Evolutionary conservation across 306 rosid species (phyloP), one percentile per base, ranked within the genome.

Genomic region (Cercis canadensis): DNA sequence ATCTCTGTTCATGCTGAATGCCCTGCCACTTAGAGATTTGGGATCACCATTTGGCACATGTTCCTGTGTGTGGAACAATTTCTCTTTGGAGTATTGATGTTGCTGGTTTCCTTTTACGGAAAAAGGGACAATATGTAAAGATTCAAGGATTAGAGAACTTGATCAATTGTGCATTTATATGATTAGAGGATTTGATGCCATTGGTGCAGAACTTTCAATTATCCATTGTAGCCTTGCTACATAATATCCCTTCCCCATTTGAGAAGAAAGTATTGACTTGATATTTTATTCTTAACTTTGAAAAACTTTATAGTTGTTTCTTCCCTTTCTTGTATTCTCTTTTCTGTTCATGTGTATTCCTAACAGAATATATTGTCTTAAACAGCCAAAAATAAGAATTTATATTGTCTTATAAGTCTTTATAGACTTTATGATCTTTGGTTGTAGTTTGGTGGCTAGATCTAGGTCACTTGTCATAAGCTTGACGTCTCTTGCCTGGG

Each of bases 141-240:
- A 49, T 15, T 67, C 39, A 60, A 18, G 39, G n/a, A 44, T 21
- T 32, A 10, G 65, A 19, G 1, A 24, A 24, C 29, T 50, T 72
- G 31, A 72, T 19, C 70, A 49, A 51, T 41, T 33, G 19, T 66
- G 55, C 67, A 49, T 78, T 31, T 60, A 32, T 51, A 32, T 51
- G 44, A 16, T 67, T 44, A 66, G 72, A 67, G 19, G 75, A 45
- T 59, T 58, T 59, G 47, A 66, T 72, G 39, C 29, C 62, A 63
- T 40, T 39, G 16, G 47, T 72, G 46, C 64, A 8, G 47, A 51
- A 50, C 52, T 34, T 51, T 18, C 50, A 40, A 40, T 40, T 14
- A 39, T 49, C n/a, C 11, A 21, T 57, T 10, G 3, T 24, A 24
- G 29, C 29, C 29, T 18, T 37, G 47, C 54, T 21, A 60, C 21